Conservation (phyloP, 2,329 filamentous ascomycete species). For the Diaporthe sp. region DNA sequence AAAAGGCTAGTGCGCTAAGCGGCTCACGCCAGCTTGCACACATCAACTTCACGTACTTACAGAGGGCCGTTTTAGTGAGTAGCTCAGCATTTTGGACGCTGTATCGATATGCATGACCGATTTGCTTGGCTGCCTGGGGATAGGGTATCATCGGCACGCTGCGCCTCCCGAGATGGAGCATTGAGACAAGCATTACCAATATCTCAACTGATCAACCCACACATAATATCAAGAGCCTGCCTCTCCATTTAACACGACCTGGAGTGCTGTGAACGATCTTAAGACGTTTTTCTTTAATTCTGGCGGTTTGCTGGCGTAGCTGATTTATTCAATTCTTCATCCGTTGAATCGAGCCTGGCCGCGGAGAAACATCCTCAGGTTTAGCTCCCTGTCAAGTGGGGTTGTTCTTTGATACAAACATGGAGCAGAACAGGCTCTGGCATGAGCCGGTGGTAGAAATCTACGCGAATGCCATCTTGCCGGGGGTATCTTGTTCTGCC, state of each 20-base stretch:
- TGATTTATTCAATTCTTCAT: background rate
- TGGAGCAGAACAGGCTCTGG: slow-evolving; percentile 1
- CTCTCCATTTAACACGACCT: background rate
- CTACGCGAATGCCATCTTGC: slow-evolving; percentile 1
- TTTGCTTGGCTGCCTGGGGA: too few relatives aligned
- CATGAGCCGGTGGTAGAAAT: slow-evolving; percentile 2
- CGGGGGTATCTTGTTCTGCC: background rate
- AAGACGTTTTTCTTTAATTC: background rate
- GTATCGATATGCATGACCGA: too few relatives aligned
- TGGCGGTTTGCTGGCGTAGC: background rate
- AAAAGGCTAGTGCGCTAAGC: too few relatives aligned
- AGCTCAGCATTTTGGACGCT: too few relatives aligned
- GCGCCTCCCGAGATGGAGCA: background rate
- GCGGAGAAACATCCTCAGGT: background rate
- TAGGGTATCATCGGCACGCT: background rate
- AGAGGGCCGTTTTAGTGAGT: too few relatives aligned
- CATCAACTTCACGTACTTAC: too few relatives aligned
- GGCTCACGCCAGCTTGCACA: too few relatives aligned
- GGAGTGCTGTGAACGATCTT: background rate
- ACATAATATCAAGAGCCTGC: background rate
- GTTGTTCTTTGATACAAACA: background rate
- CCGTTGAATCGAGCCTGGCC: background rate
- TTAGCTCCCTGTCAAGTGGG: background rate
- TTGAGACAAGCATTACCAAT: background rate
- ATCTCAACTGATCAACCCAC: background rate